phyloP scores from a whole-genome alignment of 441 rosid species.

The Eruca vesicaria region DNA sequence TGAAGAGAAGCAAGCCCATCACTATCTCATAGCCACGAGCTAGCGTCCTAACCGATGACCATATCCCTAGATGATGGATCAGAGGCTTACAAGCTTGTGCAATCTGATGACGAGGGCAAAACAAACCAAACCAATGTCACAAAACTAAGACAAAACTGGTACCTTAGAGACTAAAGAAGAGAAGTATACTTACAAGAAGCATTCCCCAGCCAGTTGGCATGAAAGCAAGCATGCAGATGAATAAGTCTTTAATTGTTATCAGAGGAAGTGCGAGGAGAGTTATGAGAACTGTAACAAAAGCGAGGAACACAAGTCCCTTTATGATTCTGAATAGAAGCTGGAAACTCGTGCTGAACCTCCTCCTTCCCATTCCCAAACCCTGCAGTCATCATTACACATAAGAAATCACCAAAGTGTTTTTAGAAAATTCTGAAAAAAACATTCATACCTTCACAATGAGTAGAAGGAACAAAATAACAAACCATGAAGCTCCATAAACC shows the following conservation, averaged over 20 bases:
- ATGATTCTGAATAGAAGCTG: constrained; percentile 70
- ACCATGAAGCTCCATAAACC: constrained; percentile 73
- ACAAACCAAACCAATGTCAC: neutral
- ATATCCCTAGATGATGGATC: constrained; percentile 51
- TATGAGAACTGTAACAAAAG: constrained; percentile 46
- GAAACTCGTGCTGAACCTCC: constrained; percentile 56
- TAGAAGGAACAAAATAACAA: constrained; percentile 53
- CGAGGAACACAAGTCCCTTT: constrained; percentile 60
- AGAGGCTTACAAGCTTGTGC: constrained; percentile 85
- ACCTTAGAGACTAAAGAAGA: neutral
- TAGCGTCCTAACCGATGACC: constrained; percentile 69
- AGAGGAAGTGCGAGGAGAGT: constrained; percentile 52
- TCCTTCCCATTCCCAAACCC: constrained; percentile 61
- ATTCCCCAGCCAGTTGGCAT: constrained; percentile 89
- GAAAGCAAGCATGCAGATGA: constrained; percentile 69
- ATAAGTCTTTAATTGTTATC: constrained; percentile 47
- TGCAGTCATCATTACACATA: constrained; percentile 4
- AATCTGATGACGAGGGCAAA: constrained; percentile 38
- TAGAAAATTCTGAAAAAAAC: neutral
- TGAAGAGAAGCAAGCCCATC: constrained; percentile 83
- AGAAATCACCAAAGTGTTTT: too few species aligned
- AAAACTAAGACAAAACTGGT: neutral
- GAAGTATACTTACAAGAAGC: constrained; percentile 52
- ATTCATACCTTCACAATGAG: constrained; percentile 59
- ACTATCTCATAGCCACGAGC: constrained; percentile 76